A percentile compares a stretch with the other conserved stretches of the same genome.
These are phyloP conservation scores for Astrothelium macrocarpum DNA, from an alignment of 495 filamentous ascomycete species.

Conservation along the genomic window DNA sequence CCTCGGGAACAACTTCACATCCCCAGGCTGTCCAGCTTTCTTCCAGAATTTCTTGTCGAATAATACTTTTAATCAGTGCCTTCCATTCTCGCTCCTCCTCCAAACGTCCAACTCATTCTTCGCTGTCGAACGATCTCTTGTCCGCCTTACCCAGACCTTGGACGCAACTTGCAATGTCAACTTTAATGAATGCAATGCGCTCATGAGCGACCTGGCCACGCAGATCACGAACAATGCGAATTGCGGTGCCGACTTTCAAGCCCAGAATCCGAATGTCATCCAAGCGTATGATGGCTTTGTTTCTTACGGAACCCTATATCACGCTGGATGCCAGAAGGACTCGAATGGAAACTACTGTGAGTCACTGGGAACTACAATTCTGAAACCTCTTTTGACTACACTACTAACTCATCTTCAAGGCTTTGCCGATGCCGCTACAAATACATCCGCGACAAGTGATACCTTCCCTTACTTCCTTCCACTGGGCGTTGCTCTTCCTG, in stretches of 20 bases:
- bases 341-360: constrained; percentile 49
- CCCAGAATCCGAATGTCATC: constrained; percentile 57
- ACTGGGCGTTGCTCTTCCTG: constrained; percentile 59
- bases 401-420: constrained; percentile 22
- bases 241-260: constrained; percentile 61
- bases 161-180: constrained; percentile 61
- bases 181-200: constrained; percentile 45
- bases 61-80: constrained; percentile 54
- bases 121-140: constrained; percentile 52
- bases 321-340: constrained; percentile 64
- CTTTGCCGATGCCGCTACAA: constrained; percentile 79
- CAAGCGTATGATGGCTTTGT: constrained; percentile 64
- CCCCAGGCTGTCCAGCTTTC: constrained; percentile 52
- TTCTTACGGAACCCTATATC: constrained; percentile 65
- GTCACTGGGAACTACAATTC: constrained; percentile 18
- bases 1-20: constrained; percentile 59
- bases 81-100: constrained; percentile 65
- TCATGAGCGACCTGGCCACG: constrained; percentile 50
- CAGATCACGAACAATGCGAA: constrained; percentile 46
- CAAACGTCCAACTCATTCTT: constrained; percentile 71
- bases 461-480: constrained; percentile 77
- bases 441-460: constrained; percentile 53
- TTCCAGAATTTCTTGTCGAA: constrained; percentile 57
- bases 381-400: constrained; percentile 15
- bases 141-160: constrained; percentile 58